These are phyloP conservation scores for Vanrija sp. DNA, from an alignment of 1,284 basidiomycete genomes.

Conservation along the genomic window DNA sequence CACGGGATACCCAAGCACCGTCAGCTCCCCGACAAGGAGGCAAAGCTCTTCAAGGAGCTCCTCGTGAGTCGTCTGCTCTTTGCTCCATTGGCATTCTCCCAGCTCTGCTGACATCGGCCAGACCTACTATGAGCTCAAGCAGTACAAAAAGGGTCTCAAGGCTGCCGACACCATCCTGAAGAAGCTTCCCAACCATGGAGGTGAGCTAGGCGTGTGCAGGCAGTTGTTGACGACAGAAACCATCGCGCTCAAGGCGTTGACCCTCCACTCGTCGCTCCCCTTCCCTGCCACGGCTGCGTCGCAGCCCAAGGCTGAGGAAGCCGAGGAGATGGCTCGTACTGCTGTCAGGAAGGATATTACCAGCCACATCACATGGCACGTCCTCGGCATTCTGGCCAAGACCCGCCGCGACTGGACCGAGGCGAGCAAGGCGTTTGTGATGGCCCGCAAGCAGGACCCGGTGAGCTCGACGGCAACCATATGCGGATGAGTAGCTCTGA, in stretches of 20 bases:
- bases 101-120: constrained; percentile 14
- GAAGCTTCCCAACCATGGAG: constrained; percentile 93
- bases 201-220: constrained; percentile 52
- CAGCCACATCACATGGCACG: constrained; percentile 98
- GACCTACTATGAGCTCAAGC: constrained; percentile 78
- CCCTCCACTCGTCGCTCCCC: constrained; percentile 56
- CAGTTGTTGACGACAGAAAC: constrained; percentile 62
- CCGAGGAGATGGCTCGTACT: constrained; percentile 75
- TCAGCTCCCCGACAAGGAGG: constrained; percentile 74
- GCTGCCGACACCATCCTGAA: constrained; percentile 91
- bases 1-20: constrained; percentile 40
- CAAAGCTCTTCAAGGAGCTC: constrained; percentile 79
- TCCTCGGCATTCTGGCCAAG: constrained; percentile 89
- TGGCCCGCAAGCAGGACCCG: constrained; percentile 80
- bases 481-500: neutral
- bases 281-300: constrained; percentile 41
- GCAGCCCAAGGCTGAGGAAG: constrained; percentile 69
- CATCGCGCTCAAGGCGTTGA: constrained; percentile 86
- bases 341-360: constrained; percentile 83
- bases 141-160: constrained; percentile 87
- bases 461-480: constrained; percentile 53
- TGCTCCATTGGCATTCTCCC: neutral
- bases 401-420: constrained; percentile 54
- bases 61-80: constrained; percentile 54
- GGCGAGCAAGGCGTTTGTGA: constrained; percentile 55